Percentiles rank a stretch among this genome's conserved stretches.
Evolutionary conservation across 1,284 basidiomycete species (phyloP).

Genomic region (Tilletia walkeri): DNA sequence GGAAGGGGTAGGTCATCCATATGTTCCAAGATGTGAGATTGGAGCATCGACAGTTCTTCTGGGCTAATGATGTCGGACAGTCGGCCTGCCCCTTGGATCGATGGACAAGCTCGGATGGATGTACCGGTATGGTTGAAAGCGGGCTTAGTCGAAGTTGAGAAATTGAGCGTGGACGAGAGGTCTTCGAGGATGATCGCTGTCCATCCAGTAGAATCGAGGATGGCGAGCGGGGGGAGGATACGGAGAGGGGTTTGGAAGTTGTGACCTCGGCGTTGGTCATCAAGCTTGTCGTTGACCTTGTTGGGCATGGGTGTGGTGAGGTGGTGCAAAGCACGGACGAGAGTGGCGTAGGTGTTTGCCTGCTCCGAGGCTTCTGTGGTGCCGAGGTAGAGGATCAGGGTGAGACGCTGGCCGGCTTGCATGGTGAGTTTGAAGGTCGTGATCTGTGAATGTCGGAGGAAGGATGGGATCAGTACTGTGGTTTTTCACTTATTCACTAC

Average conservation of each 20-base stretch:
- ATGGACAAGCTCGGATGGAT: too few species aligned
- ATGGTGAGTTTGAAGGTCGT: neutral
- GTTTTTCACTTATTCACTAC: too few species aligned
- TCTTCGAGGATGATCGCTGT: slow-evolving; percentile 1
- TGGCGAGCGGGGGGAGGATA: neutral
- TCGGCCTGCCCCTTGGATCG: too few species aligned
- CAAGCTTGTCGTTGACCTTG: neutral
- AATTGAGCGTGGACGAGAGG: neutral
- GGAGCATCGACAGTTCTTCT: too few species aligned
- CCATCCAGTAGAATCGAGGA: neutral
- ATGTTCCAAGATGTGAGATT: too few species aligned
- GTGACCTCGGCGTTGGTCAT: too few species aligned
- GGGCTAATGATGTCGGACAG: too few species aligned
- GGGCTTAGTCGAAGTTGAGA: too few species aligned
- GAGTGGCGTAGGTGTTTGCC: neutral
- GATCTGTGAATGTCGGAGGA: neutral
- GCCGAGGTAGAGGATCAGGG: neutral
- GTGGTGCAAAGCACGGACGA: neutral
- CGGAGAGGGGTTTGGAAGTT: neutral
- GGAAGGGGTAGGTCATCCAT: too few species aligned
- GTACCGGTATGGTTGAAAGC: too few species aligned
- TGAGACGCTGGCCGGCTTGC: neutral
- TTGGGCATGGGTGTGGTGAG: neutral
- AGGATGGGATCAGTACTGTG: too few species aligned
- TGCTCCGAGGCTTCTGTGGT: neutral